Evolutionary conservation across 495 filamentous ascomycete genomes (phyloP), one percentile per base, ranked within the genome.

Genomic region (Talaromyces trachyspermus): DNA sequence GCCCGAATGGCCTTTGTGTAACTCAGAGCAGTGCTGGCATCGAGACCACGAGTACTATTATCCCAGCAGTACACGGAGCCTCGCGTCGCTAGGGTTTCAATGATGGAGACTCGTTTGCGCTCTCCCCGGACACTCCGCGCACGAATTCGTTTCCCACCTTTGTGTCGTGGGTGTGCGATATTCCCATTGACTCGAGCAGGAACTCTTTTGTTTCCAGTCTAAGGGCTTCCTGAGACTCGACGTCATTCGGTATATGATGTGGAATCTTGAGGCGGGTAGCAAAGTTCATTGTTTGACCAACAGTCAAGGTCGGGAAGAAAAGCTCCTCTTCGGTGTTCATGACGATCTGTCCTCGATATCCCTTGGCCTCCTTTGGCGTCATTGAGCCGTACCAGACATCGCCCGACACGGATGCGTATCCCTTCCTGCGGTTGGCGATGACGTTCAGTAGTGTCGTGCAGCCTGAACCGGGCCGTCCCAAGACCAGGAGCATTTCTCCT

Each of bases 121-220:
- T 95, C 88, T 33, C 88, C 88, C 88, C 88, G 3, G 83, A 88
- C n/a, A 95, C 79, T 54, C 88, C 88, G 18, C 88, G 84, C 32
- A 89, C 75, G 49, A 80, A 86, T 5, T 80, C 77, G 50, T 88
- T 84, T 9, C 88, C 88, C 15, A 92, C 85, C 49, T 88, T 83
- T 0, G 88, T 94, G 54, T 86, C 71, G n/a, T 75, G 71, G 0
- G 86, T 91, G 56, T 92, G 86, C 49, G 86, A 77, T 39, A 91
- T 91, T 38, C 85, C 85, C 40, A 82, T 63, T 15, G 84, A 74
- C 42, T 81, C 78, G 4, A 88, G 72, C 14, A 89, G 70, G 48
- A 84, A 89, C 47, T 81, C 78, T 54, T 91, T 85, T 1, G 56
- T 57, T 32, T 64, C 58, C 32, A 59, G 67, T 52, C 18, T 75